Evolutionary conservation across 139 green algal species (phyloP).

Genomic region (Picochlorum sp.): DNA sequence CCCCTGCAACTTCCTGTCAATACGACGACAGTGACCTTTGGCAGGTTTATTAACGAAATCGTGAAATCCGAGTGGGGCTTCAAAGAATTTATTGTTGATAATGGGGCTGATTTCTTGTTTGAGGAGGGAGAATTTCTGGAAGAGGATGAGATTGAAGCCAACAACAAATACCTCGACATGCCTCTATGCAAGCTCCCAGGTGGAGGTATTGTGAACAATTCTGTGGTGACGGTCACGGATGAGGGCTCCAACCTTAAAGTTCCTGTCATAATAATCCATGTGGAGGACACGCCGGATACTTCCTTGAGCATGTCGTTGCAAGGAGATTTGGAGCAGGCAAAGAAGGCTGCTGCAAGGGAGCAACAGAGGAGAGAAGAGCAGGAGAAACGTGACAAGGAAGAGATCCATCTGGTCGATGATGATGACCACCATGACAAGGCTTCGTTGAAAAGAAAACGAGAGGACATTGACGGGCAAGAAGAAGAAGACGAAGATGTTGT

Average conservation of each 20-base stretch:
- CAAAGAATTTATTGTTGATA: conserved; percentile 36
- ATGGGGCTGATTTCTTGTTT: conserved; percentile 54
- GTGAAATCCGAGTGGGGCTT: conserved; percentile 61
- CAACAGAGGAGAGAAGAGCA: not conserved
- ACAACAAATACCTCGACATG: conserved; percentile 31
- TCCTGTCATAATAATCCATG: conserved; percentile 9
- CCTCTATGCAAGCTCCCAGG: conserved; percentile 52
- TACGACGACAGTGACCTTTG: conserved; percentile 46
- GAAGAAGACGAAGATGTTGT: not conserved
- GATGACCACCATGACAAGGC: not conserved
- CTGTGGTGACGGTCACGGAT: conserved; percentile 58
- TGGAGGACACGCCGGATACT: not conserved
- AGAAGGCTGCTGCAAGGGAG: not conserved
- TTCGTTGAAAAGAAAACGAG: conserved; percentile 3
- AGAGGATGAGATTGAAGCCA: conserved; percentile 60
- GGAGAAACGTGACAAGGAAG: not conserved
- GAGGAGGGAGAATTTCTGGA: conserved; percentile 81
- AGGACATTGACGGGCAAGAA: not conserved
- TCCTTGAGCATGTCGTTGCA: not conserved
- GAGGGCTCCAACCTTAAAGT: conserved; percentile 3
- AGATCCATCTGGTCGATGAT: not conserved
- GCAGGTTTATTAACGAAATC: conserved; percentile 51
- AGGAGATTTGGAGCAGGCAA: not conserved
- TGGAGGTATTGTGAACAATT: conserved; percentile 53
- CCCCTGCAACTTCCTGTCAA: conserved; percentile 48